phyloP scores from a whole-genome alignment of 1,284 basidiomycete genomes.

The Fistulinella staudtii region DNA sequence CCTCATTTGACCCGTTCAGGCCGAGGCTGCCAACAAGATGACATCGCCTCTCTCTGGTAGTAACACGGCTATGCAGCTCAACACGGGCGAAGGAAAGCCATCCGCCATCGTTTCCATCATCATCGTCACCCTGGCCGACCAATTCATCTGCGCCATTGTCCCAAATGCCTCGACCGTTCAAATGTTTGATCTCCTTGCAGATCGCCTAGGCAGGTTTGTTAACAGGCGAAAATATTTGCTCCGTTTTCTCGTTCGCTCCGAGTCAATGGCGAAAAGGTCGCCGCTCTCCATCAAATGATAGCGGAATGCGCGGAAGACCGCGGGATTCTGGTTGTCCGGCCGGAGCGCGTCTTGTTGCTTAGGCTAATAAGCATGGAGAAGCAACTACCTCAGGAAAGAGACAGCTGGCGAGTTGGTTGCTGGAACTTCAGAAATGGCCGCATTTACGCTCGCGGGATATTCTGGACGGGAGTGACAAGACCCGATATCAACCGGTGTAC shows the following conservation, averaged over 20 bases:
- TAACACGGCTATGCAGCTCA: conserved; percentile 47
- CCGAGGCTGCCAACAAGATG: conserved; percentile 44
- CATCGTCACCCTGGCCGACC: conserved; percentile 39
- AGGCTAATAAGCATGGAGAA: conserved; percentile 41
- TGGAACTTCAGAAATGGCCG: background rate
- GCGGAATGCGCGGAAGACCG: conserved; percentile 36
- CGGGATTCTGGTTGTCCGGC: conserved; percentile 47
- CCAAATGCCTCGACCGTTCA: conserved; percentile 37
- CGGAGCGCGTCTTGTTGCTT: conserved; percentile 52
- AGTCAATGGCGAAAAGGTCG: conserved; percentile 9
- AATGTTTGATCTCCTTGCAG: conserved; percentile 49
- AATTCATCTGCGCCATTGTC: conserved; percentile 45
- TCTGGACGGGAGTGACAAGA: background rate
- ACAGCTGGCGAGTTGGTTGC: background rate
- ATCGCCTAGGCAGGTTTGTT: conserved; percentile 40
- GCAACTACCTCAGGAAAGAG: background rate
- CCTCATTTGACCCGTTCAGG: conserved; percentile 39
- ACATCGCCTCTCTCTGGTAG: conserved; percentile 36
- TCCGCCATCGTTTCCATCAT: conserved; percentile 50
- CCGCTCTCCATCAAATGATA: conserved; percentile 31
- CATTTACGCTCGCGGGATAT: background rate
- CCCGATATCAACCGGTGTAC: background rate
- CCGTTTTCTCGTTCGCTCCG: conserved; percentile 44
- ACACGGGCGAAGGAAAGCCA: conserved; percentile 60
- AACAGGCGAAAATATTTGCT: conserved; percentile 45